phyloP scores from a whole-genome alignment of 441 rosid species.

The Bruguiera hainesii region DNA sequence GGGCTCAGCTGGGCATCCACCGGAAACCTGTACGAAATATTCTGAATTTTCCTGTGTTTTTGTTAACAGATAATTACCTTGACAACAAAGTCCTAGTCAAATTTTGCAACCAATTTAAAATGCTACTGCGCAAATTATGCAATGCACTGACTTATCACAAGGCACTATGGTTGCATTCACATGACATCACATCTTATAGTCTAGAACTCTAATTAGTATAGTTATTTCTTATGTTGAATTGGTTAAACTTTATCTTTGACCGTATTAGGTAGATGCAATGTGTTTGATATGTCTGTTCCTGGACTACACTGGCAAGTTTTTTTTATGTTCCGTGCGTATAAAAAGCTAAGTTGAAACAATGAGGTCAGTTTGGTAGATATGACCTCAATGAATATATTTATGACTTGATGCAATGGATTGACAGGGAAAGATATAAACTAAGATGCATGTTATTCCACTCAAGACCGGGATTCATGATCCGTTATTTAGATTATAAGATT shows the following conservation, averaged over 20 bases:
- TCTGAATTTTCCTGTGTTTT: not conserved
- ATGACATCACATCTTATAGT: constrained; percentile 21
- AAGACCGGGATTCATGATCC: constrained; percentile 6
- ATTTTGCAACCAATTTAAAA: constrained; percentile 1
- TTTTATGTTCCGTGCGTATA: not conserved
- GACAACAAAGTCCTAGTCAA: too few species aligned
- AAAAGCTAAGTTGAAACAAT: constrained; percentile 11
- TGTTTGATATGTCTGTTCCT: constrained; percentile 24
- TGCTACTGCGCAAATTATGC: not conserved
- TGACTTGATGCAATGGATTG: constrained; percentile 36
- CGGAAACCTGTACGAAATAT: constrained; percentile 71
- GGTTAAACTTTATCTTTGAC: not conserved
- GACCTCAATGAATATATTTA: constrained; percentile 31
- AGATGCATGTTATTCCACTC: constrained; percentile 26
- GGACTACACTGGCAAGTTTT: constrained; percentile 16
- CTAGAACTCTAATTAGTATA: not conserved
- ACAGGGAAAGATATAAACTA: constrained; percentile 42
- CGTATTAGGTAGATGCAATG: constrained; percentile 1
- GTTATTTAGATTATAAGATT: constrained; percentile 15
- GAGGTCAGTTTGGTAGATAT: constrained; percentile 13
- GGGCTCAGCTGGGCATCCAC: constrained; percentile 98
- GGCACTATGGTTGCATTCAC: not conserved
- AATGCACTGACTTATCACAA: not conserved
- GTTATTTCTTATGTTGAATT: not conserved
- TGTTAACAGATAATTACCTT: not conserved